phyloP scores from a whole-genome alignment of 192 early-diverging fungal genomes.

The Podila clonocystis region DNA sequence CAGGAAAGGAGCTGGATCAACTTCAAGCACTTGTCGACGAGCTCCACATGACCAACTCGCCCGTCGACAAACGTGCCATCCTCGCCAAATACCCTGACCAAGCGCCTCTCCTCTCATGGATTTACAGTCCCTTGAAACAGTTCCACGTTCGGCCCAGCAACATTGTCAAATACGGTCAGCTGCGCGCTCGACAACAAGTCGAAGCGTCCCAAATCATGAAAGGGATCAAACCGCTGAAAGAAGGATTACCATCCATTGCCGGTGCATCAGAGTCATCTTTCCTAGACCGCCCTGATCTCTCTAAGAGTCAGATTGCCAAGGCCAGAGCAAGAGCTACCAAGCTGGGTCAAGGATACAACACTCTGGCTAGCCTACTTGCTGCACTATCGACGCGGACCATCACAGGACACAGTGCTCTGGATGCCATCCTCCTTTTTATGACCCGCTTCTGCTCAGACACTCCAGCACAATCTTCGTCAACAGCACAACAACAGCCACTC shows the following conservation, averaged over 20 bases:
- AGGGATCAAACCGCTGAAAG: not conserved
- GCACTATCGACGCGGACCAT: constrained; percentile 38
- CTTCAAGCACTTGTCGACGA: constrained; percentile 28
- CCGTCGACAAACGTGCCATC: constrained; percentile 13
- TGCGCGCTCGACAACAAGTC: constrained; percentile 15
- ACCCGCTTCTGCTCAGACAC: constrained; percentile 10
- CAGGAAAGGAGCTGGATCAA: constrained; percentile 14
- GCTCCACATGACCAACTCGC: constrained; percentile 16
- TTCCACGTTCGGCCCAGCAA: constrained; percentile 11
- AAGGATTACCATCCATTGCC: not conserved
- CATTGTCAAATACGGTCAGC: constrained; percentile 23
- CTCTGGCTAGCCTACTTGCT: constrained; percentile 7
- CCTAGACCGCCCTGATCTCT: not conserved
- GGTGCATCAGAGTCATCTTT: not conserved
- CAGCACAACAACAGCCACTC: no score
- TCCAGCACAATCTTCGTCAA: not conserved
- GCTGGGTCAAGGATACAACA: constrained; percentile 6
- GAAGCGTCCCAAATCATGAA: not conserved
- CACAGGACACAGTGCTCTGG: constrained; percentile 25
- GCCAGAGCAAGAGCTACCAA: not conserved
- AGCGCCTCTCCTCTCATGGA: constrained; percentile 33
- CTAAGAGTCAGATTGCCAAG: not conserved
- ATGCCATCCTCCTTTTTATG: constrained; percentile 35
- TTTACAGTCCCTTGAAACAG: constrained; percentile 35
- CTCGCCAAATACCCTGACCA: constrained; percentile 12